Percentiles rank a stretch among this genome's conserved stretches.
Conservation (phyloP, 2,329 filamentous ascomycete species). For the Verticillium longisporum region DNA sequence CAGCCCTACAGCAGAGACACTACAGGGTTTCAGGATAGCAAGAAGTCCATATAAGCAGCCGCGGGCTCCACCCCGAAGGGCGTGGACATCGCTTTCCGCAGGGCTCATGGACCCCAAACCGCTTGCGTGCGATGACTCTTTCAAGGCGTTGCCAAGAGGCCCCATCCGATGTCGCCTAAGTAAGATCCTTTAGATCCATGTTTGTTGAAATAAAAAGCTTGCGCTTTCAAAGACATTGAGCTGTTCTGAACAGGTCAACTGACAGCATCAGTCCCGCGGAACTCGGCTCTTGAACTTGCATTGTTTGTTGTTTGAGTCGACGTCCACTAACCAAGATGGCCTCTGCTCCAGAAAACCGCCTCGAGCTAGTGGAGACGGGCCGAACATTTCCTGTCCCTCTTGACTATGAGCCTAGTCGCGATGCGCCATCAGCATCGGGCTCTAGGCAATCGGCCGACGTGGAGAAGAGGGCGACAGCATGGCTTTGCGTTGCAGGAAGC, state of each 20-base stretch:
- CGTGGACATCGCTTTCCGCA: background rate
- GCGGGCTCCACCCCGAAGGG: background rate
- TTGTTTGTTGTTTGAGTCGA: background rate
- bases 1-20: background rate
- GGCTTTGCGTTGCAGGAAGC: constrained; percentile 8
- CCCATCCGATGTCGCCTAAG: background rate
- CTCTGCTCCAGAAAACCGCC: background rate
- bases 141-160: background rate
- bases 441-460: background rate
- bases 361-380: background rate
- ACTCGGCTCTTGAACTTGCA: no score
- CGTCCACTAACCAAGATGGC: background rate
- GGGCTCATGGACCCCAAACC: background rate
- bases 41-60: background rate
- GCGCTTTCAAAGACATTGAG: background rate
- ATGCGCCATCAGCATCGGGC: background rate
- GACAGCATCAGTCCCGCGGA: background rate
- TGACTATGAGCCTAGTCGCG: background rate
- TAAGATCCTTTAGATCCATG: background rate
- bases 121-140: background rate
- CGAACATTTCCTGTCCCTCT: background rate
- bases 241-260: background rate
- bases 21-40: background rate
- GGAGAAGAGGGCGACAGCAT: constrained; percentile 7
- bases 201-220: background rate